Evolutionary conservation across 2,329 filamentous ascomycete genomes (phyloP).

Genomic region (Zelopaecilomyces penicillatus): DNA sequence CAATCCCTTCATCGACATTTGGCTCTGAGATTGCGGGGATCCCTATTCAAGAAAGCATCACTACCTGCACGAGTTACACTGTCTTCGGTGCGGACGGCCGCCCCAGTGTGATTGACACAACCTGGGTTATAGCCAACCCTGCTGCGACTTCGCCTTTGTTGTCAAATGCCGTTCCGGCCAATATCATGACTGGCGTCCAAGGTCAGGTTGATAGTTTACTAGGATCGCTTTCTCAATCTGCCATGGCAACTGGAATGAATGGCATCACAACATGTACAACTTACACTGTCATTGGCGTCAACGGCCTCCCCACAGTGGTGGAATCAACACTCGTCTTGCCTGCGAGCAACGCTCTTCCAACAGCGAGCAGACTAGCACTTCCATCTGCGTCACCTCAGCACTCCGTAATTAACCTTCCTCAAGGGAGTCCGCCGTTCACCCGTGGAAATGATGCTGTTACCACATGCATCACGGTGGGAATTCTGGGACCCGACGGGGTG

Average conservation of each 20-base stretch:
- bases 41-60: neutral
- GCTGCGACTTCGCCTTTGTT: neutral
- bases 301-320: constrained; percentile 21
- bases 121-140: neutral
- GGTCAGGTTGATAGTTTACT: constrained; percentile 3
- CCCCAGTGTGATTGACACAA: neutral
- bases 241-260: constrained; percentile 9
- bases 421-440: constrained; percentile 11
- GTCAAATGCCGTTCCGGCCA: neutral
- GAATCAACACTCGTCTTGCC: constrained; percentile 23
- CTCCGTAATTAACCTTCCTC: constrained; percentile 10
- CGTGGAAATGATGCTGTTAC: constrained; percentile 14
- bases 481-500: constrained; percentile 24
- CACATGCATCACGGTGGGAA: constrained; percentile 22
- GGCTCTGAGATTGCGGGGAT: neutral
- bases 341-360: constrained; percentile 13
- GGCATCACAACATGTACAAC: constrained; percentile 18
- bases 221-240: constrained; percentile 7
- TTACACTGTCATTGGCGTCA: constrained; percentile 19
- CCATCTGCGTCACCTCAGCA: constrained; percentile 12
- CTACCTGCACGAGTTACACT: neutral
- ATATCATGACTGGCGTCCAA: constrained; percentile 1
- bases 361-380: constrained; percentile 10
- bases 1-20: neutral
- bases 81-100: neutral